phyloP scores from a whole-genome alignment of 208 protist species.

The Wallacemonas collosoma region DNA sequence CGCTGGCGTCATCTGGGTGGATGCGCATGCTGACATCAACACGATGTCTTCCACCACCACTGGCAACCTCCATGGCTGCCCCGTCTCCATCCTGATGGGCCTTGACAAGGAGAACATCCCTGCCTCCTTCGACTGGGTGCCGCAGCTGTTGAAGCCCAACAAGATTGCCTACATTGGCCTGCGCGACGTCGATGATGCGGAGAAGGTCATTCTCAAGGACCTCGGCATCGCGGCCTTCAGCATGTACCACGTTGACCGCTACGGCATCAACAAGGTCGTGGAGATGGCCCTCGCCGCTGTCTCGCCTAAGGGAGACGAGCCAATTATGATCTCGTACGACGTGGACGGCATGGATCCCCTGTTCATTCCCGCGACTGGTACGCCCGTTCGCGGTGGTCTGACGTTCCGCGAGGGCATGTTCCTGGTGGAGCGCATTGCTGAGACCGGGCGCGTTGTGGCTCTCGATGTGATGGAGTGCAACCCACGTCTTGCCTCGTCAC shows the following conservation, averaged over 20 bases:
- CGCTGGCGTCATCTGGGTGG: slow-evolving; percentile 71
- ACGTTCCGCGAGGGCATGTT: slow-evolving; percentile 51
- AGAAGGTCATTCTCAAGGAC: slow-evolving; percentile 55
- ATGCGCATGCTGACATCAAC: slow-evolving; percentile 85
- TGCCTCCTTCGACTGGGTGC: slow-evolving; percentile 39
- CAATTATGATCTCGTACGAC: slow-evolving; percentile 68
- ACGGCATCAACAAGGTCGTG: slow-evolving; percentile 60
- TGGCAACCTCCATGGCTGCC: slow-evolving; percentile 83
- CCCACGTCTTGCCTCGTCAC: slow-evolving; percentile 42
- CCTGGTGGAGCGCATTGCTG: slow-evolving; percentile 41
- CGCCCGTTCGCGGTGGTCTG: slow-evolving; percentile 56
- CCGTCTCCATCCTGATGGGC: slow-evolving; percentile 55
- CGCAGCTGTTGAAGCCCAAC: slow-evolving; percentile 42
- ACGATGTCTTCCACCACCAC: slow-evolving; percentile 44
- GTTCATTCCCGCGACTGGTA: slow-evolving; percentile 58
- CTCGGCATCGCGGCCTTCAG: slow-evolving; percentile 57
- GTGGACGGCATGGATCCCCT: slow-evolving; percentile 68
- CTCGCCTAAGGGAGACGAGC: slow-evolving; percentile 42
- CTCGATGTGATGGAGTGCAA: slow-evolving; percentile 78
- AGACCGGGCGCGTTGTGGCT: slow-evolving; percentile 48
- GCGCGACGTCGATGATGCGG: slow-evolving; percentile 62
- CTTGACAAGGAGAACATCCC: slow-evolving; percentile 48
- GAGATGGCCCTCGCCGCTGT: slow-evolving; percentile 52
- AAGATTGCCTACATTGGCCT: slow-evolving; percentile 72
- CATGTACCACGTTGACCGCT: slow-evolving; percentile 58